Evolutionary conservation across 495 filamentous ascomycete genomes (phyloP), one percentile per base, ranked within the genome.

Genomic region (Aspergillus steynii): DNA sequence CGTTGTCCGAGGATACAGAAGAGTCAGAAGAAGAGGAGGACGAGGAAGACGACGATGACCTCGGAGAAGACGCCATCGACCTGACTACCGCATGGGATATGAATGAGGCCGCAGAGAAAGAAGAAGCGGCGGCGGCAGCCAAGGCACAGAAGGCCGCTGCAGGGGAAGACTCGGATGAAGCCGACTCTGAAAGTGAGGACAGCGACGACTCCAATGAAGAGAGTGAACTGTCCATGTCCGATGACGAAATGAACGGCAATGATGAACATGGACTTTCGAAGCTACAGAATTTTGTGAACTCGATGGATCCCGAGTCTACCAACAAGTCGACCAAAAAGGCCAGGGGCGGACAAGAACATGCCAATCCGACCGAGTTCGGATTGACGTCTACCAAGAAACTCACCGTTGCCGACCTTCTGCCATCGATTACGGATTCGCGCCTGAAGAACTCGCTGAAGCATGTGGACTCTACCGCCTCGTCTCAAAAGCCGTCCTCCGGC

Each of bases 1-100:
- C 82, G 68, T 71, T 90, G 28, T 75, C 79, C 26, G 84, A 88
- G 62, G 77, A 83, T 29, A 83, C 82, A n/a, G 82, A 78, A 8
- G 82, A 83, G 42, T 74, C 71, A 2, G 77, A 80, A 50, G 77
- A 70, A 28, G 72, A 79, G 2, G 66, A 77, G 6, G 20, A 26
- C 2, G 51, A 51, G 2, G 86, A 86, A 26, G 73, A 76, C 8
- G 84, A 86, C 42, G 85, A 85, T 53, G 86, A 89, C 51, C 79
- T 96, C 20, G 93, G 93, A 25, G 90, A 91, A 53, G 92, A 92
- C 64, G 92, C 89, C 20, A 86, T 97, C 56, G 92, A 97, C 76
- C 82, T 97, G 48, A 87, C 90, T 4, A 87, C 86, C 50, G 89
- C 89, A 66, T 82, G 96, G 60, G 92, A 97, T 75, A 86, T 89